Evolutionary conservation across 306 rosid species (phyloP).

Genomic region (Biancaea sappan): DNA sequence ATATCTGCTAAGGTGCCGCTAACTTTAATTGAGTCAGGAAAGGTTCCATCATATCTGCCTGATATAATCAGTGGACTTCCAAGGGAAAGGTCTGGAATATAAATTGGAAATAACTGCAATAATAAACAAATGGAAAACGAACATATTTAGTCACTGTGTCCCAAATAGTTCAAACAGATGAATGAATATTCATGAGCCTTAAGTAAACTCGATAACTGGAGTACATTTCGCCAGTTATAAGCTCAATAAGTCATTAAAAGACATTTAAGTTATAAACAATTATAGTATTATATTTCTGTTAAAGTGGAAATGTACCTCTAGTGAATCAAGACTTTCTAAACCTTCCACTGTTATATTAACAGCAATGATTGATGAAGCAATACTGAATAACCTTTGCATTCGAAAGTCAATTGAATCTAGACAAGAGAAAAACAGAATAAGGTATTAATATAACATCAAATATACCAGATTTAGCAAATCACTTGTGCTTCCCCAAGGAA

Average conservation of each 20-base stretch:
- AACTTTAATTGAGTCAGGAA: constrained; percentile 65
- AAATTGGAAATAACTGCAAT: constrained; percentile 74
- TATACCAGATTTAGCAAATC: constrained; percentile 5
- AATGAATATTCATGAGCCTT: constrained; percentile 20
- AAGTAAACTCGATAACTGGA: constrained; percentile 19
- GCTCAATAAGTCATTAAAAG: constrained; percentile 12
- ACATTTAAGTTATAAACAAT: neutral
- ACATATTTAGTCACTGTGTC: constrained; percentile 9
- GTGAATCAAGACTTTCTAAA: constrained; percentile 70
- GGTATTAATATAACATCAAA: neutral
- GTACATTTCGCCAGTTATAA: neutral
- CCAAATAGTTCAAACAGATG: neutral
- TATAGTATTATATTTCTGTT: constrained; percentile 7
- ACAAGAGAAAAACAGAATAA: neutral
- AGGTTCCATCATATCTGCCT: constrained; percentile 80
- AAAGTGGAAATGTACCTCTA: constrained; percentile 76
- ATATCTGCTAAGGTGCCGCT: constrained; percentile 75
- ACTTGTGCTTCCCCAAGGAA: neutral
- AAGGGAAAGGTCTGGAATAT: constrained; percentile 75
- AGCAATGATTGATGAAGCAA: constrained; percentile 64
- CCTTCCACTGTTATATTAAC: constrained; percentile 60
- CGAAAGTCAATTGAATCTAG: constrained; percentile 66
- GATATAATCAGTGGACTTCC: constrained; percentile 78
- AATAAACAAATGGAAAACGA: neutral
- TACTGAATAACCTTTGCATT: constrained; percentile 63